A percentile compares a stretch with the other conserved stretches of the same genome.
These are phyloP conservation scores for Ogataea degrootiae DNA, from an alignment of 805 yeast genomes.

Conservation along the genomic window DNA sequence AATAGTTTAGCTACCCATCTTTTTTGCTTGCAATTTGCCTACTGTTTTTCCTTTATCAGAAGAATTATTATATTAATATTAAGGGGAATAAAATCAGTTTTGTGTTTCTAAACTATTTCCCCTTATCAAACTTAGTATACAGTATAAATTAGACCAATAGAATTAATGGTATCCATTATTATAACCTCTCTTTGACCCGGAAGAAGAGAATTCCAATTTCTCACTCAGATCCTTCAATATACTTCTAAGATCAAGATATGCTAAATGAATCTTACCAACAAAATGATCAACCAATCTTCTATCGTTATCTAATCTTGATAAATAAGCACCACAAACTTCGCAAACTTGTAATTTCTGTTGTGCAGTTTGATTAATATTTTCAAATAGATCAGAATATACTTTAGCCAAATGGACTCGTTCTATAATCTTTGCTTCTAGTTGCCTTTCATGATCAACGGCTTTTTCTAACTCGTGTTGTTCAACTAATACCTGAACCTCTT, in stretches of 20 bases:
- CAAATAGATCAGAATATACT: slow-evolving; percentile 56
- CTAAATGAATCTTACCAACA: slow-evolving; percentile 80
- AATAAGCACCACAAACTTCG: slow-evolving; percentile 82
- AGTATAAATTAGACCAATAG: too few relatives aligned
- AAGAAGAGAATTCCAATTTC: slow-evolving; percentile 4
- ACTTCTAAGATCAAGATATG: slow-evolving; percentile 71
- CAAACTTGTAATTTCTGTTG: slow-evolving; percentile 91
- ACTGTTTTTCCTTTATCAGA: too few relatives aligned
- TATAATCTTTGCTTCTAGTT: slow-evolving; percentile 38
- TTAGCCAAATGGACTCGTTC: slow-evolving; percentile 51
- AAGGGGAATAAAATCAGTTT: too few relatives aligned
- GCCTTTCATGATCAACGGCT: slow-evolving; percentile 45
- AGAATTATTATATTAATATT: too few relatives aligned
- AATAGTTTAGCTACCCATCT: too few relatives aligned
- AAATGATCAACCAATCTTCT: slow-evolving; percentile 87
- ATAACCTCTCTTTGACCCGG: background rate
- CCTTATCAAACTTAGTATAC: too few relatives aligned
- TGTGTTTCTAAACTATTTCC: too few relatives aligned
- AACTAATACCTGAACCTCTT: slow-evolving; percentile 56
- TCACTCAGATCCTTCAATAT: slow-evolving; percentile 38
- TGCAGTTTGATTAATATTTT: slow-evolving; percentile 75
- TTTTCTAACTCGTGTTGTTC: slow-evolving; percentile 45
- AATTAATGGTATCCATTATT: background rate
- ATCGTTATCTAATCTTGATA: slow-evolving; percentile 82
- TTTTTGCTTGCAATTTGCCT: too few relatives aligned